Evolutionary conservation across 345 rosid species (phyloP), one percentile per base, ranked within the genome.

Genomic region (Brassica carinata): DNA sequence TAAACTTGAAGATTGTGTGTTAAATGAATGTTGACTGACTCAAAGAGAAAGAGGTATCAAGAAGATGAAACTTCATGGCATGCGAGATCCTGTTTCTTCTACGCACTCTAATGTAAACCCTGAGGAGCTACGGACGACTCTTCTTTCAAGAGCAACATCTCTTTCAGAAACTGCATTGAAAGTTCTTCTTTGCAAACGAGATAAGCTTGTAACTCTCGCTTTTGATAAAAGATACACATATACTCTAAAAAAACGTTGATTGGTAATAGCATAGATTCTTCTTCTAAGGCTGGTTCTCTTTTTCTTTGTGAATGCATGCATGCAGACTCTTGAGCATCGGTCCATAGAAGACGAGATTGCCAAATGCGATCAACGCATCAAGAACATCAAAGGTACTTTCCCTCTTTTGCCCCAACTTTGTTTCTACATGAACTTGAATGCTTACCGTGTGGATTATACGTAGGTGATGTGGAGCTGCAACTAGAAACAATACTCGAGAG

Each of bases 301-400:
- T 45, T 31, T 29, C 31, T 78, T 14, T 74, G 63, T 10, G n/a
- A 4, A 10, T 40, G 48, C 48, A 8, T 40, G 53, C 45, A 55
- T 87, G 80, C 92, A 94, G 98, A 83, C 83, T 80, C 81, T 83
- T 71, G 89, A 89, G 83, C 94, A 73, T n/a, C 87, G 96, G 10
- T 19, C 73, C 26, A 82, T 92, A 15, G 89, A 89, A 79, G 94
- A 90, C 66, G 90, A 88, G 79, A 88, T 94, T 85, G 93, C 92
- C 66, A 67, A 79, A 69, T 89, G 86, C 66, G 94, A 92, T 79
- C 83, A 80, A 73, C 33, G 68, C 66, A 87, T 92, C 71, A 85
- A 85, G 72, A 84, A 67, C 36, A 75, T 94, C 71, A 78, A 72
- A 55, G 90, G 95, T 89, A 3, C 10, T 27, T 62, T 4, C 17